phyloP scores from a whole-genome alignment of 2,329 filamentous ascomycete species.

The Epichloe gansuensis region DNA sequence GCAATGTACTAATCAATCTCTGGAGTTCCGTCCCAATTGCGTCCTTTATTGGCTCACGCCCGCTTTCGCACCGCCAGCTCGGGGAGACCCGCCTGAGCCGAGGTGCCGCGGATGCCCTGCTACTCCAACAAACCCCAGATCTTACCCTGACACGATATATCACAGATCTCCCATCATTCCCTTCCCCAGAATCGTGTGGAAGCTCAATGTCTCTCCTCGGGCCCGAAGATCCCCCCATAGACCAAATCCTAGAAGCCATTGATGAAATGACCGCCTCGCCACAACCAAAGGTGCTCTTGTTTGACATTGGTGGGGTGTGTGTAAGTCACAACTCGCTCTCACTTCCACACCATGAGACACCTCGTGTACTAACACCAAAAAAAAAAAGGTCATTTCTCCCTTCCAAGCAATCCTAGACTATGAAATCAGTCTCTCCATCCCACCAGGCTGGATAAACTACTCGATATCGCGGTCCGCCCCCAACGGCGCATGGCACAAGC shows the following conservation, averaged over 20 bases:
- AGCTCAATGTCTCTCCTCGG: conserved; percentile 1
- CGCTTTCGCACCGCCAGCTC: neutral
- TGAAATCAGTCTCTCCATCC: conserved; percentile 63
- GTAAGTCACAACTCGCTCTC: conserved; percentile 44
- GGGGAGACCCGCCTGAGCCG: conserved; percentile 3
- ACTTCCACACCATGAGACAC: no score
- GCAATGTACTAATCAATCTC: no score
- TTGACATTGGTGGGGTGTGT: conserved; percentile 94
- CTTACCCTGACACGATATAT: neutral
- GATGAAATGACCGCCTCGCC: conserved; percentile 29
- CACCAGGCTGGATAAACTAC: conserved; percentile 82
- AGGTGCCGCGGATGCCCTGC: conserved; percentile 5
- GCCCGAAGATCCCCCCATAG: conserved; percentile 5
- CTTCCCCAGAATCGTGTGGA: neutral
- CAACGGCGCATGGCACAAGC: conserved; percentile 71
- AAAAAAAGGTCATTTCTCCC: conserved; percentile 64
- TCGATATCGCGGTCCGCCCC: conserved; percentile 70
- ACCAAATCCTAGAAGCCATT: conserved; percentile 18
- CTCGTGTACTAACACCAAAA: neutral
- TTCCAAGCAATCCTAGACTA: conserved; percentile 91
- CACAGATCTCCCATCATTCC: neutral
- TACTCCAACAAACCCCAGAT: neutral
- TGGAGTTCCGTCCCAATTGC: neutral
- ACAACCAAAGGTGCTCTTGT: conserved; percentile 64
- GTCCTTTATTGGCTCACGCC: neutral